Evolutionary conservation across 2,329 filamentous ascomycete genomes (phyloP), one percentile per base, ranked within the genome.

Genomic region (Ustilaginoidea virens): DNA sequence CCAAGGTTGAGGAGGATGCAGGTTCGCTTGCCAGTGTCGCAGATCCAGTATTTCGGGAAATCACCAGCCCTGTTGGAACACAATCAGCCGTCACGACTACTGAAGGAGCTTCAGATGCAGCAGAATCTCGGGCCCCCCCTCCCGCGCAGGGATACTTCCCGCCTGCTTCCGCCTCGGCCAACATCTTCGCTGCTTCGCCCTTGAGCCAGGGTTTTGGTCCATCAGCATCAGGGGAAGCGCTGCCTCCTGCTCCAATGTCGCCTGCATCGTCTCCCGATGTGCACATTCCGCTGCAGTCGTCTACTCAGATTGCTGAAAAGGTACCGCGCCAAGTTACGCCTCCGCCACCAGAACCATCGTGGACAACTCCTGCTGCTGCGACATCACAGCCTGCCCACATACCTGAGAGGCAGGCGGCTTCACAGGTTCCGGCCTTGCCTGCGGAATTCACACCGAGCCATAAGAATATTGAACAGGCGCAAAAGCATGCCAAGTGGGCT

Each of bases 401-500:
- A 15, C 36, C 38, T 5, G 32, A 29, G 11, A 33, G 38, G 17
- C 31, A 27, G 8, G 20, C 23, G 11, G 25, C 8, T 4, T 27
- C 33, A 5, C 33, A 19, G 11, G 24, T 40, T 2, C 17, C 36
- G 0, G 33, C 34, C 3, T 25, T 27, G 7, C 26, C 39, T 5
- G 25, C 30, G 4, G 29, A 30, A 2, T 20, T 34, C 12, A 30
- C 40, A 3, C 39, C 38, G 10, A 43, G 45, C 26, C 47, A 47
- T 6, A 46, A 53, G 18, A 82, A 93, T 37, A 77, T 94, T 20
- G 60, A 71, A 20, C 69, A 75, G 42, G 87, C 90, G 4, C 85
- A 93, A 51, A 98, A 96, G 49, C 90, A 96, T 56, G 86, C 87
- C 2, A 85, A 83, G 44, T 98, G 83, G 82, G 90, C 90, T 1